Evolutionary conservation across 2,329 filamentous ascomycete genomes (phyloP).

Genomic region (Cordyceps cateniannulata): DNA sequence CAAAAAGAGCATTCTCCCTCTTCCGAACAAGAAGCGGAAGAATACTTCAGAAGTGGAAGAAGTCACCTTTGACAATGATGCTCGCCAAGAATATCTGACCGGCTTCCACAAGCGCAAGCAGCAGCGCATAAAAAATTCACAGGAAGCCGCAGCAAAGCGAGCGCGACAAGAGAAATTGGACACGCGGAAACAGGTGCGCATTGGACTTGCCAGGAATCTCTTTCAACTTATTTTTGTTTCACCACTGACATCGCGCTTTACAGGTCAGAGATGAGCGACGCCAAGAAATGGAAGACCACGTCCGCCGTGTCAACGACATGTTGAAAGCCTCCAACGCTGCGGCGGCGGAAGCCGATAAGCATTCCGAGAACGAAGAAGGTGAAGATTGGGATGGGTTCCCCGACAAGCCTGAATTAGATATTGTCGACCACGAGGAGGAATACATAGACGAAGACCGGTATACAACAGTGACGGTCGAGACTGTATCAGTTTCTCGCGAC

Average conservation of each 20-base stretch:
- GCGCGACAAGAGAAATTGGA: slow-evolving; percentile 71
- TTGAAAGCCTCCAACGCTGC: slow-evolving; percentile 55
- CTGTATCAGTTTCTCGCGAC: slow-evolving; percentile 71
- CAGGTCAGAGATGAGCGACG: slow-evolving; percentile 81
- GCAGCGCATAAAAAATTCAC: slow-evolving; percentile 75
- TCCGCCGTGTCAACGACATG: slow-evolving; percentile 66
- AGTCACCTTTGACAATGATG: slow-evolving; percentile 74
- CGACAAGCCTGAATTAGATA: slow-evolving; percentile 40
- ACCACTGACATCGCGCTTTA: not conserved
- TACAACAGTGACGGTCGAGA: slow-evolving; percentile 90
- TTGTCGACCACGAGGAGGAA: slow-evolving; percentile 78
- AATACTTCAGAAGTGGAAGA: slow-evolving; percentile 59
- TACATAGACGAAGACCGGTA: slow-evolving; percentile 96
- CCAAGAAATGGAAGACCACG: slow-evolving; percentile 73
- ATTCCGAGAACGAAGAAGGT: slow-evolving; percentile 31
- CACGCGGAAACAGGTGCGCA: slow-evolving; percentile 65
- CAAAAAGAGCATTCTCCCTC: slow-evolving; percentile 51
- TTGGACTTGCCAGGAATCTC: slow-evolving; percentile 5
- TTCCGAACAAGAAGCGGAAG: slow-evolving; percentile 62
- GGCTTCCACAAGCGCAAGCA: slow-evolving; percentile 96
- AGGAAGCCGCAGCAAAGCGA: slow-evolving; percentile 71
- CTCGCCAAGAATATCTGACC: slow-evolving; percentile 81
- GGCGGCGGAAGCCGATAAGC: slow-evolving; percentile 32
- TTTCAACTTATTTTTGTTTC: not conserved
- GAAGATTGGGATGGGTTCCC: slow-evolving; percentile 62